Evolutionary conservation across 2,329 filamentous ascomycete genomes (phyloP), one percentile per base, ranked within the genome.

Genomic region (Lecanoromycetidae sp.): DNA sequence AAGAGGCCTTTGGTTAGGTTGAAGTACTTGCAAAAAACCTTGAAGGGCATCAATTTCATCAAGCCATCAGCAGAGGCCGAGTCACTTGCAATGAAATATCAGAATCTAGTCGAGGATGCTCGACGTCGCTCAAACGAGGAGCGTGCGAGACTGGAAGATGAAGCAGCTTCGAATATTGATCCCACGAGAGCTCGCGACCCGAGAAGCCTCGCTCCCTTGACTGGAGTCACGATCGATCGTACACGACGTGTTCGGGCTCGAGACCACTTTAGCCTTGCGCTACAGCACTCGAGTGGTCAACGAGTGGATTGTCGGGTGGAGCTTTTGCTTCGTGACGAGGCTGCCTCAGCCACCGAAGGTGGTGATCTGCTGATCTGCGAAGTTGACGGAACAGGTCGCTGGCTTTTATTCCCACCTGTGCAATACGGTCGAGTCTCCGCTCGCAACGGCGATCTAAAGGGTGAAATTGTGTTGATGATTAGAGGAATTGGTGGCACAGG

Each of bases 291-390:
- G 1, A 94, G 78, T 58, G 88, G 90, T 2, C 90, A 96, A 61
- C 75, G 87, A 51, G 74, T 98, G 36, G 86, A 87, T 57, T 95
- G 91, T 60, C 84, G 84, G 56, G 78, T 94, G 13, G 91, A 98
- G 61, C 62, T 98, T 25, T 74, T 96, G 12, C 76, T 90, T 54
- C 79, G 91, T 59, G 90, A 96, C 59, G 86, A 86, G 56, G 71
- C 79, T 20, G 71, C 75, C n/a, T 75, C 77, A 40, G 71, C 75
- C 29, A 75, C 76, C 3, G 76, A 82, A 52, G 70, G 76, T 40
- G 87, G 90, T 5, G 91, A 98, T 62, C 62, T 98, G n/a, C 75
- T 98, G 19, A 82, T 98, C 48, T 88, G 90, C 55, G 88, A 96
- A 63, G 79, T 87, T n/a, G 87, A 87, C 36, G 75, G 77, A 44